A percentile compares a stretch with the other conserved stretches of the same genome.
Conservation (phyloP, 441 rosid species). For the Erodium texanum region DNA sequence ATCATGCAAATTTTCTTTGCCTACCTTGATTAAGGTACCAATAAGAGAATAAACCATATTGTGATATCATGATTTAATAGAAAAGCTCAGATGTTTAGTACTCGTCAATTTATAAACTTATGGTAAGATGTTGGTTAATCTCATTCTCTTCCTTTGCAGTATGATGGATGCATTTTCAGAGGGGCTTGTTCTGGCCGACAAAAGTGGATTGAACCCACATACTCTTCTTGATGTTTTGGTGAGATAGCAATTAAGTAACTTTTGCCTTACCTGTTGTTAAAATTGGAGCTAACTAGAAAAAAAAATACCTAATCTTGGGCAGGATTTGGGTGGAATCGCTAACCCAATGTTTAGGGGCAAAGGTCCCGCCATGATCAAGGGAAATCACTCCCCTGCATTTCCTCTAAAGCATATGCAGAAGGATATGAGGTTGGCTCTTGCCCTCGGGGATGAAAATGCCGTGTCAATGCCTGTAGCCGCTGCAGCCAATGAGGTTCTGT, state of each 20-base stretch:
- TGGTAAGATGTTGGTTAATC: neutral
- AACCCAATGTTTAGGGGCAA: constrained; percentile 79
- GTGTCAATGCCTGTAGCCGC: constrained; percentile 90
- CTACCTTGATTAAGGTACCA: no score
- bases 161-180: constrained; percentile 95
- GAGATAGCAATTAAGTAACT: constrained; percentile 19
- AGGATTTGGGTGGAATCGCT: constrained; percentile 72
- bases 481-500: constrained; percentile 71
- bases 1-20: no score
- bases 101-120: neutral
- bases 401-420: constrained; percentile 94
- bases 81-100: no score
- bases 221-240: constrained; percentile 71
- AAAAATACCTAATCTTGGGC: constrained; percentile 18
- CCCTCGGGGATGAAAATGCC: constrained; percentile 83
- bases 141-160: constrained; percentile 23
- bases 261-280: neutral
- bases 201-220: constrained; percentile 64
- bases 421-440: constrained; percentile 88
- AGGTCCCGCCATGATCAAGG: constrained; percentile 69
- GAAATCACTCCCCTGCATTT: constrained; percentile 60
- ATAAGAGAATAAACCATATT: no score
- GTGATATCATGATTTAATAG: no score
- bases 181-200: constrained; percentile 72
- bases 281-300: neutral